Base-by-base conservation (phyloP, 305 asterid species). In the Solanum hybrid region DNA sequence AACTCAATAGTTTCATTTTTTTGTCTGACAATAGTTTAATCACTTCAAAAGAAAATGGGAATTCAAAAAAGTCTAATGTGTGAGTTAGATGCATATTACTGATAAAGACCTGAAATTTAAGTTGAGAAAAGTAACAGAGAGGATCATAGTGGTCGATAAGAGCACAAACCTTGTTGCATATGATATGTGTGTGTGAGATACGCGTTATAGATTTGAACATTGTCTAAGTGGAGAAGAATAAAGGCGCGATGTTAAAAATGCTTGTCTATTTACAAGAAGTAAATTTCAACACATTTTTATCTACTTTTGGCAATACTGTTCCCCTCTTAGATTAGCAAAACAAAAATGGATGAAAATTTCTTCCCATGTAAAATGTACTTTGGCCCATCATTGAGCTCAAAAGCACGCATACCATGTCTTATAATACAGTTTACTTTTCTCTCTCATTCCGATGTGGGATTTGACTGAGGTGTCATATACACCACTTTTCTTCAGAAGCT, bases 321-420 rank as follows among this genome's bases (percentile, higher is more conserved):
- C 29, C 29, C n/a, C 90, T 72, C 83, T 88, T 39, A 80, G 20
- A 86, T 91, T 86, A 90, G 88, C 33, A 91, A 92, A 90, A 33
- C 91, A 93, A 93, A 92, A 91, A 87, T 92, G 94, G 61, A 89
- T 79, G 45, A 36, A 27, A 72, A 27, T 31, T 51, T 51, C 32
- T 80, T 17, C 75, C 88, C 37, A 82, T 36, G 57, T 41, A 70
- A 90, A 80, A 57, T 36, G 79, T 80, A 8, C 45, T 78, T 78
- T 20, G 45, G 27, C 29, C 15, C 83, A 78, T 17, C 38, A 78
- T 78, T 33, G 9, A 78, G 29, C 45, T 78, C n/a, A 87, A 36
- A 24, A 87, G 9, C 37, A 10, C 10, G 17, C 7, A 41, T 61
- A 45, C 20, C 65, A 73, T 32, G 24, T 5, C 29, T 89, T 20